A percentile compares a stretch with the other conserved stretches of the same genome.
Conservation (phyloP, 805 yeast species). For the Candida golubevii region DNA sequence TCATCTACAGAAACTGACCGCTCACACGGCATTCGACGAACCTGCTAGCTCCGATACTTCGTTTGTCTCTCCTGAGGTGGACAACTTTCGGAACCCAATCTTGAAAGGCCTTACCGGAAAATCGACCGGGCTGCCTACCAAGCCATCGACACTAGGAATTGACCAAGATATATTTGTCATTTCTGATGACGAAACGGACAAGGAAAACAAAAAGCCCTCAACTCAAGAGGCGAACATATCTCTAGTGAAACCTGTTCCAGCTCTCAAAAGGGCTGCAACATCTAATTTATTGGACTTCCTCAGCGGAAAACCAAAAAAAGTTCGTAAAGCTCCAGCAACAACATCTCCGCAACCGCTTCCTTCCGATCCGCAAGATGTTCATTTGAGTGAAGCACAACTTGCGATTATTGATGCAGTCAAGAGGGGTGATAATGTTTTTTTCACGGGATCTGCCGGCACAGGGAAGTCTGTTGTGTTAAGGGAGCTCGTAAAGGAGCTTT, state of each 20-base stretch:
- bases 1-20: conserved; percentile 7
- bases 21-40: conserved; percentile 17
- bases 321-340: conserved; percentile 8
- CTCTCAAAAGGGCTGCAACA: conserved; percentile 20
- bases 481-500: conserved; percentile 53
- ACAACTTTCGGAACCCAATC: conserved; percentile 34
- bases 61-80: conserved; percentile 34
- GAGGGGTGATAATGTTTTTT: conserved; percentile 68
- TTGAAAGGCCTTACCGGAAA: conserved; percentile 13
- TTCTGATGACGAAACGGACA: conserved; percentile 10
- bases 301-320: conserved; percentile 22
- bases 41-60: conserved; percentile 29
- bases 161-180: conserved; percentile 6
- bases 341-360: conserved; percentile 1
- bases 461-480: conserved; percentile 89
- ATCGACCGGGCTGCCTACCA: conserved; percentile 15
- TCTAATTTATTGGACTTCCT: conserved; percentile 18
- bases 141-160: not conserved
- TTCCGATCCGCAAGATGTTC: not conserved
- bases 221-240: not conserved
- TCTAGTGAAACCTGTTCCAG: conserved; percentile 8
- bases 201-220: conserved; percentile 9
- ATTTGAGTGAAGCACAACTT: conserved; percentile 39
- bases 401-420: conserved; percentile 46
- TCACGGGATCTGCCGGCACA: conserved; percentile 98